Base-by-base conservation (phyloP, 2,329 filamentous ascomycete species). In the Bipolaris sorokiniana region DNA sequence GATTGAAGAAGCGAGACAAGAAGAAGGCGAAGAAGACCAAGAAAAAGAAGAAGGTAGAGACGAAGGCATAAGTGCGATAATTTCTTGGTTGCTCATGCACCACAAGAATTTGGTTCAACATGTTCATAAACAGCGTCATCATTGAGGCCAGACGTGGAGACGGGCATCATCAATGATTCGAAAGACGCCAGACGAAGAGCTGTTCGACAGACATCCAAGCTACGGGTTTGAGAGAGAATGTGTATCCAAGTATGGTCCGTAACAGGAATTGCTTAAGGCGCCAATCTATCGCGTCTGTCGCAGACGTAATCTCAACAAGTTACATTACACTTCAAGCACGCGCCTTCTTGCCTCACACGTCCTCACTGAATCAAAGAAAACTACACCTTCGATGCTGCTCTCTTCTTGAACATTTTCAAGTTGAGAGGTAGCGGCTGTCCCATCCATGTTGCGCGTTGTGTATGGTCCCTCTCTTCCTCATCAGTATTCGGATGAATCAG, bases 1-100 rank as follows among this genome's bases (percentile, higher is more conserved):
- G 89, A 7, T 75, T 99, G 78, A 98, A 97, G 86, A 97, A 96
- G 74, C 85, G 95, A 66, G 94, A 98, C 79, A 86, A 92, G 72
- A 96, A 90, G 77, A 94, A 91, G 83, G 88, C 88, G 65, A 90
- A 90, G 79, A 86, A 85, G 81, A 91, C 90, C 74, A 91, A 89
- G 80, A 87, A 83, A 76, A 83, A 80, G 79, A 90, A 88, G 81
- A 88, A 85, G 77, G 77, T 53, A 18, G 66, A 67, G 49, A 58
- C 63, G 16, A 71, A 70, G 48, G 63, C 52, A 45, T 72, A 64
- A 52, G 49, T 16, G 20, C 15, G 20, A 31, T 28, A 9, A 4
- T 22, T 11, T 11, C 7, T 18, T 13, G 5, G n/a, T 16, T 31
- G 18, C 5, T 16, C 23, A 38, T 40, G 11, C 33, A 31, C 38